Base-by-base conservation (phyloP, 83 land plant genomes). In the Diphasiastrum complanatum region DNA sequence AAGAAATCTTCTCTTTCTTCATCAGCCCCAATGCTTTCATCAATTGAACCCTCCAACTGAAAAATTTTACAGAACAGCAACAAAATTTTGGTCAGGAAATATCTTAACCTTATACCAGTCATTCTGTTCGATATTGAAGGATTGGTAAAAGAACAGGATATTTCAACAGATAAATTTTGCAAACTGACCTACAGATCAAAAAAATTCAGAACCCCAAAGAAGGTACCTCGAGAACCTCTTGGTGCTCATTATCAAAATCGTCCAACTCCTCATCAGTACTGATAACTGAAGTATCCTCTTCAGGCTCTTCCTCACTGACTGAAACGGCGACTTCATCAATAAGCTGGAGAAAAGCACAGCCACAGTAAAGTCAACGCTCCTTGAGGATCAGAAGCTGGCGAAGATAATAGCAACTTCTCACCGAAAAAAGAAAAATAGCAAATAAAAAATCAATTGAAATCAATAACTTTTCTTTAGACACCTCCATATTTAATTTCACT, bases 21-120 rank as follows among this genome's bases (percentile, higher is more conserved):
- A 63, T 89, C 95, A 0, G 95, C 79, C 47, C 83, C 83, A 6
- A 78, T 78, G n/a, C 86, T 85, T 45, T 68, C 76, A 34, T 85
- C 90, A 27, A 89, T 86, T n/a, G 95, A 89, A 29, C 95, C 93
- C 37, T 77, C 83, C 66, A 77, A 34, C 79, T 81, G 75, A 46
- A 25, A 22, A 6, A n/a, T 3, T 3, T 33, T 11, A 18, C 41
- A 6, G 47, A 26, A 48, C 4, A n/a, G 26, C 3, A 28, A 40
- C 1, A 19, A 37, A 26, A 24, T 2, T 16, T 37, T 16, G 11
- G 23, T 35, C 24, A 18, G 29, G 14, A 5, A 51, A 51, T 30
- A 33, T 10, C 37, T 18, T 52, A 30, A 18, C 23, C 18, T 19
- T 10, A 3, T 20, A 32, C 14, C 28, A 33, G 19, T 25, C 29